Evolutionary conservation across 2,329 filamentous ascomycete species (phyloP).

Genomic region (Diaporthe vexans): DNA sequence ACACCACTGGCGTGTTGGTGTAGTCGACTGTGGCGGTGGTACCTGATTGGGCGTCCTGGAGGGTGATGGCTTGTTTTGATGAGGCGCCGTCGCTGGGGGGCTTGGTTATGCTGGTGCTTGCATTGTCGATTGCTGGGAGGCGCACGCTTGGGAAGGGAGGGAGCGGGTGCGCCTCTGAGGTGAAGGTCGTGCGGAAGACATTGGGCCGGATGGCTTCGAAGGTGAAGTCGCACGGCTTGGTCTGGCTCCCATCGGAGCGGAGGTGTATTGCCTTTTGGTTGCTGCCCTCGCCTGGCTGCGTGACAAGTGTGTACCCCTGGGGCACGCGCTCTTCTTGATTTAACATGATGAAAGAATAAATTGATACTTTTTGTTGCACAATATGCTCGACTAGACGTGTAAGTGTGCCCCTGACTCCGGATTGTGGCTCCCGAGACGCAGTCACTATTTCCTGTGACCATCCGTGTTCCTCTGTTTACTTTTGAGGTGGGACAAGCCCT

Average conservation of each 20-base stretch:
- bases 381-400: too few species aligned
- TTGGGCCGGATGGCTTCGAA: slow-evolving; percentile 74
- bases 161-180: slow-evolving; percentile 71
- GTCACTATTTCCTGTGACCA: too few species aligned
- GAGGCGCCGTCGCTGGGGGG: slow-evolving; percentile 40
- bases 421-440: neutral
- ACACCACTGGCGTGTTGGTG: slow-evolving; percentile 69
- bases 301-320: slow-evolving; percentile 46
- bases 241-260: slow-evolving; percentile 52
- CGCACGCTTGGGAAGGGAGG: slow-evolving; percentile 75
- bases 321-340: slow-evolving; percentile 46
- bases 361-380: too few species aligned
- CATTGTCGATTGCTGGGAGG: slow-evolving; percentile 57
- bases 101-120: slow-evolving; percentile 52
- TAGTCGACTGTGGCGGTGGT: slow-evolving; percentile 71
- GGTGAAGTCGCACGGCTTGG: slow-evolving; percentile 66
- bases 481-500: neutral
- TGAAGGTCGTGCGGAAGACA: slow-evolving; percentile 78
- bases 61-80: neutral
- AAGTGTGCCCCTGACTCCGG: neutral
- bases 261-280: slow-evolving; percentile 55
- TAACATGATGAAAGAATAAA: slow-evolving; percentile 44
- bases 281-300: slow-evolving; percentile 30
- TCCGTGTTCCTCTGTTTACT: too few species aligned
- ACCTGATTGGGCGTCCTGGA: slow-evolving; percentile 59